Base-by-base conservation (phyloP, 2,329 filamentous ascomycete species). In the Periconia macrospinosa region DNA sequence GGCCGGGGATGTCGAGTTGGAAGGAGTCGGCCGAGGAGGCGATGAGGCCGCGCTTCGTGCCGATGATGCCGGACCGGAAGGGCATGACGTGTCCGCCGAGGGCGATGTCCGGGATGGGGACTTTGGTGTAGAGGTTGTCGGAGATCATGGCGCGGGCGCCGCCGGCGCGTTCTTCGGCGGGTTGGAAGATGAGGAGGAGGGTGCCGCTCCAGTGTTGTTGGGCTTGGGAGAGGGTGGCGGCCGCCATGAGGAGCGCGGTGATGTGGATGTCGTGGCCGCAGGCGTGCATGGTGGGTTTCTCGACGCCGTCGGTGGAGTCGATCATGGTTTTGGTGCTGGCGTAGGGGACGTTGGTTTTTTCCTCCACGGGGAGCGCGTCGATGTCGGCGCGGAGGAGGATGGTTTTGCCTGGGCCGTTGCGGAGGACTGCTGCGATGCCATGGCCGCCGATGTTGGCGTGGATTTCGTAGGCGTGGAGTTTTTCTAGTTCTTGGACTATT, bases 211-310 rank as follows among this genome's bases (percentile, higher is more conserved):
- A 90, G 20, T 45, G 23, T 30, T 30, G 11, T 0, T 57, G 30
- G 0, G 77, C 60, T n/a, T 69, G 75, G 0, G 73, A 67, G 0
- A 90, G 73, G 0, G 79, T 73, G 18, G 80, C 75, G 0, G 83
- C 79, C 0, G 82, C 80, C 0, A 79, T 86, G 1, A 89, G 75
- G 3, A 88, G 73, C 30, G 75, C 74, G 0, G 83, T 78, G 23
- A 88, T 82, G 64, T 89, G 86, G 75, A 86, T 83, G 61, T 89
- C 68, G 45, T 71, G 86, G 0, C 86, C 86, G 66, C 86, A 89
- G 19, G 85, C 86, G 68, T 89, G 86, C 86, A 89, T 88, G 0
- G 86, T 81, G 0, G 82, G 81, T 49, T 80, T 79, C 50, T 77
- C 72, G 0, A 74, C 66, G 0, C 82, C 83, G 9, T 81, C 76